Conservation (phyloP, 805 yeast species). For the Yarrowia yakushimensis region DNA sequence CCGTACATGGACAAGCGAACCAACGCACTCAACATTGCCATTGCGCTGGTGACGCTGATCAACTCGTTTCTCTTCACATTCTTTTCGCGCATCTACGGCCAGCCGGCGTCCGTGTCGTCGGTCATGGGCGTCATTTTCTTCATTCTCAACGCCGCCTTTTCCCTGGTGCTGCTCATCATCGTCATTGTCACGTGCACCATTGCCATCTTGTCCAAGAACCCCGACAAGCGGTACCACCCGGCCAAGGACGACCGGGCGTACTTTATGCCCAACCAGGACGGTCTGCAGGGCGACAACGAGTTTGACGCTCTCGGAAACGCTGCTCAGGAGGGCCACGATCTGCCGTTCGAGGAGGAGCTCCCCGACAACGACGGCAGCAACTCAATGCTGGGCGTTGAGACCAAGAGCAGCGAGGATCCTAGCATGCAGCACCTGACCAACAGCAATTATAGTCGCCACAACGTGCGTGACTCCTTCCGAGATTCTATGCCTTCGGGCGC, state of each 20-base stretch:
- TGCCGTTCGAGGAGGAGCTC: constrained; percentile 12
- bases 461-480: constrained; percentile 7
- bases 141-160: constrained; percentile 83
- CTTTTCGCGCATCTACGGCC: constrained; percentile 77
- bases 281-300: constrained; percentile 48
- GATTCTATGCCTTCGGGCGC: constrained; percentile 19
- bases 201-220: constrained; percentile 83
- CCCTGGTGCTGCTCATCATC: constrained; percentile 74
- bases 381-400: constrained; percentile 22
- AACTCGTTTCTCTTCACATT: constrained; percentile 85
- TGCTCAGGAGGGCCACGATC: constrained; percentile 22
- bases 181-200: constrained; percentile 83
- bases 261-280: constrained; percentile 50
- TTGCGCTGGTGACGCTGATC: constrained; percentile 71
- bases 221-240: constrained; percentile 93
- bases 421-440: constrained; percentile 8
- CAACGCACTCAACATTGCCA: constrained; percentile 82
- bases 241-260: constrained; percentile 95
- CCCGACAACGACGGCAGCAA: constrained; percentile 1
- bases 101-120: constrained; percentile 84
- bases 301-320: constrained; percentile 66
- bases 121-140: constrained; percentile 89
- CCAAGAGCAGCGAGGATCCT: constrained; percentile 7
- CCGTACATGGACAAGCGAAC: constrained; percentile 96
- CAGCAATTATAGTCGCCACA: not conserved